These are phyloP conservation scores for Candida morakotiae DNA, from an alignment of 805 yeast genomes.

Conservation along the genomic window DNA sequence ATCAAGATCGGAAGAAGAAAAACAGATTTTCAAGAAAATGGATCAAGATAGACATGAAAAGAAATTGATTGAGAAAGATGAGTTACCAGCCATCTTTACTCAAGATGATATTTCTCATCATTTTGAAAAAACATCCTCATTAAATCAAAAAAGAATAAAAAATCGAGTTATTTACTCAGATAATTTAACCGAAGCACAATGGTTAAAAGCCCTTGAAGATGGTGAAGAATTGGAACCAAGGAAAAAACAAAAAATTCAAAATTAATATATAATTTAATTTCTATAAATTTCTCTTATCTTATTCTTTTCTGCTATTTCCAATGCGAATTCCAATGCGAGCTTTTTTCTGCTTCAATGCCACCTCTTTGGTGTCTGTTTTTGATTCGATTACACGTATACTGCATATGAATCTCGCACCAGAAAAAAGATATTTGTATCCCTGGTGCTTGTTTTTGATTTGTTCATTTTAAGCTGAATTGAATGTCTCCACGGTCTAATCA, in stretches of 20 bases:
- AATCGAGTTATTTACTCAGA: conserved; percentile 83
- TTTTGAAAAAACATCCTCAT: conserved; percentile 46
- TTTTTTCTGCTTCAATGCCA: too few species aligned
- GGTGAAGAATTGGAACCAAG: conserved; percentile 44
- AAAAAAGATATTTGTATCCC: too few species aligned
- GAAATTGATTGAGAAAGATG: conserved; percentile 63
- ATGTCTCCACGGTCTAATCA: too few species aligned
- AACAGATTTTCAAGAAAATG: conserved; percentile 49
- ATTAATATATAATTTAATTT: conserved; percentile 15
- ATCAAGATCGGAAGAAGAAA: conserved; percentile 65
- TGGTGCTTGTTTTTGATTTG: too few species aligned
- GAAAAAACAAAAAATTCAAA: conserved; percentile 15
- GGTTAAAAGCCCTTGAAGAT: conserved; percentile 77
- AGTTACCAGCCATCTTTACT: conserved; percentile 78
- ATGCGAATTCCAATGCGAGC: too few species aligned
- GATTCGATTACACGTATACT: too few species aligned
- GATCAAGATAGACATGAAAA: conserved; percentile 51
- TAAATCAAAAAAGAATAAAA: conserved; percentile 69
- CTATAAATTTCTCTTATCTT: too few species aligned
- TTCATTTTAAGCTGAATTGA: too few species aligned
- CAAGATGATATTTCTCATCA: conserved; percentile 54
- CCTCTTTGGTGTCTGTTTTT: too few species aligned
- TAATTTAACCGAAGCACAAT: conserved; percentile 87
- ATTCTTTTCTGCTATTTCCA: too few species aligned
- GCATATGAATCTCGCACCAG: too few species aligned